Evolutionary conservation across 768 basidiomycete species (phyloP).

Genomic region (Kwoniella sp.): DNA sequence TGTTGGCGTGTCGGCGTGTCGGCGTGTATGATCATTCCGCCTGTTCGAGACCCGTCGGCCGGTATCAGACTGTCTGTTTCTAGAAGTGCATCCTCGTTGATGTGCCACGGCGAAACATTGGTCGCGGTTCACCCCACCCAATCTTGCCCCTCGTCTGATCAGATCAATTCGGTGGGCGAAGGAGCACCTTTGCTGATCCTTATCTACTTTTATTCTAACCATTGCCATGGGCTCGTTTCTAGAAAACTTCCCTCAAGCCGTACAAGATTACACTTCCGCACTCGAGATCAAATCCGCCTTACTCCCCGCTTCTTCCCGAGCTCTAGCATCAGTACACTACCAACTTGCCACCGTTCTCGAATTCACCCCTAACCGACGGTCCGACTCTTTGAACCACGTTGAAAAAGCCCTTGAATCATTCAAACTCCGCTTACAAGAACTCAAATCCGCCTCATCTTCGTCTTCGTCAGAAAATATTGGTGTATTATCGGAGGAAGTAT

Average conservation of each 20-base stretch:
- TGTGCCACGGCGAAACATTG: too few relatives aligned
- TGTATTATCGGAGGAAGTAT: slow-evolving; percentile 25
- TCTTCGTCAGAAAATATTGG: not conserved
- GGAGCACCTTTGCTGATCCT: too few relatives aligned
- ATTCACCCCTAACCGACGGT: slow-evolving; percentile 78
- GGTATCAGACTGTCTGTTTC: too few relatives aligned
- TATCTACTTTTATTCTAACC: too few relatives aligned
- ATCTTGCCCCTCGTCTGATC: too few relatives aligned
- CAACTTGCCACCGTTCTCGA: slow-evolving; percentile 92
- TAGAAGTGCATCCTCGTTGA: too few relatives aligned
- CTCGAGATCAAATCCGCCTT: slow-evolving; percentile 71
- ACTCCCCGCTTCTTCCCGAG: slow-evolving; percentile 83
- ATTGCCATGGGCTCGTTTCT: too few relatives aligned
- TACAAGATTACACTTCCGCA: slow-evolving; percentile 78
- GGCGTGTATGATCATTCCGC: too few relatives aligned
- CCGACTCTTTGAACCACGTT: slow-evolving; percentile 78
- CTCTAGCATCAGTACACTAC: slow-evolving; percentile 91
- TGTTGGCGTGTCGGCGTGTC: too few relatives aligned
- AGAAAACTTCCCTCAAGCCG: slow-evolving; percentile 97
- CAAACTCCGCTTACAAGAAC: slow-evolving; percentile 60
- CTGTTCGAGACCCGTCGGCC: too few relatives aligned
- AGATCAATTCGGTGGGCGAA: too few relatives aligned
- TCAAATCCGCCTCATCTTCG: slow-evolving; percentile 53
- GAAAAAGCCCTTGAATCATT: slow-evolving; percentile 79
- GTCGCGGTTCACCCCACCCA: too few relatives aligned